Evolutionary conservation across 1,284 basidiomycete genomes (phyloP).

Genomic region (Tilletia setariae): DNA sequence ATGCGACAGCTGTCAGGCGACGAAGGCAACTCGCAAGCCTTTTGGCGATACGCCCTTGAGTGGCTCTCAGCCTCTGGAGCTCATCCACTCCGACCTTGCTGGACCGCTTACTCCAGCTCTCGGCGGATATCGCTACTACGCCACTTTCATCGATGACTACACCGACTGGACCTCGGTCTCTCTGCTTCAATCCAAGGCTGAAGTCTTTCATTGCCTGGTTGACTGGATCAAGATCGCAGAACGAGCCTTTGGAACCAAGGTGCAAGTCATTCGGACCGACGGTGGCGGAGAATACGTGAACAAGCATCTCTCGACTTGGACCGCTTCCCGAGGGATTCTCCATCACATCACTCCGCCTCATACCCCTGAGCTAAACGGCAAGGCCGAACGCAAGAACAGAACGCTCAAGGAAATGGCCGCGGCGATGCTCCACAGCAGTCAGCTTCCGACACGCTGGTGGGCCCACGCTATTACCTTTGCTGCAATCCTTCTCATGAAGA

Average conservation of each 20-base stretch:
- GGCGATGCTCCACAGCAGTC: too few species aligned
- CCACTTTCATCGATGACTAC: not conserved
- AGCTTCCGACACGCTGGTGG: not conserved
- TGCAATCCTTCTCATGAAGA: not conserved
- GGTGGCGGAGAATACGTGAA: too few species aligned
- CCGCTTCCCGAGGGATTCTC: too few species aligned
- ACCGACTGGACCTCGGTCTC: not conserved
- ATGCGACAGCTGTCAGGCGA: constrained; percentile 1
- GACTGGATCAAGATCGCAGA: too few species aligned
- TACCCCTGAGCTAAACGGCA: too few species aligned
- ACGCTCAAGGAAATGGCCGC: too few species aligned
- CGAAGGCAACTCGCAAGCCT: not conserved
- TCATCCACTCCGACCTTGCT: not conserved
- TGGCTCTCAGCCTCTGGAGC: not conserved
- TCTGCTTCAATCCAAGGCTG: not conserved
- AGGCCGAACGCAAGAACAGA: too few species aligned
- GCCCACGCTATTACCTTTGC: not conserved
- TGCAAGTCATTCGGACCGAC: too few species aligned
- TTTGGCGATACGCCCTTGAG: not conserved
- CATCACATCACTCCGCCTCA: too few species aligned
- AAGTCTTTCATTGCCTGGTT: too few species aligned
- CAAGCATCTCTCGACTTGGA: too few species aligned
- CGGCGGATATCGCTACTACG: not conserved
- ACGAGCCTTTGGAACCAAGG: too few species aligned
- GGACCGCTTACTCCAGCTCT: not conserved